phyloP scores from a whole-genome alignment of 2,329 filamentous ascomycete genomes.

The Zymoseptoria tritici region DNA sequence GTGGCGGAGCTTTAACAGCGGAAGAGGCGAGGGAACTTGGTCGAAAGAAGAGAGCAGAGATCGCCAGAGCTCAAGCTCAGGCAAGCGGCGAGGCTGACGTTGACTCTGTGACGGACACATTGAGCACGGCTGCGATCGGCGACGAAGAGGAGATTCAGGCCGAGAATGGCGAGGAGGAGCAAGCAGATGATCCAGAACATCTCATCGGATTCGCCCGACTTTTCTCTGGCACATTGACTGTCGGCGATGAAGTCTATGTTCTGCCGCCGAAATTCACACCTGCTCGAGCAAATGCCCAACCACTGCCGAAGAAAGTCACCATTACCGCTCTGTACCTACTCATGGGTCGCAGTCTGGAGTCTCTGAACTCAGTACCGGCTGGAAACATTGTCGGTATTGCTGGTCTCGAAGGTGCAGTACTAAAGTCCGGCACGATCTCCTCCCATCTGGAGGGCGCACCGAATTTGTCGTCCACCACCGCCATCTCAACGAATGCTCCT shows the following conservation, averaged over 20 bases:
- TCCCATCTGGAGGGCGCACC: conserved; percentile 78
- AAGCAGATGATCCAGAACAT: conserved; percentile 69
- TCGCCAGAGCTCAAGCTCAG: conserved; percentile 68
- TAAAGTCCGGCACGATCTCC: conserved; percentile 92
- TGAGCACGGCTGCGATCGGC: conserved; percentile 56
- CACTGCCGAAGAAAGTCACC: conserved; percentile 72
- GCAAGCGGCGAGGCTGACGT: conserved; percentile 42
- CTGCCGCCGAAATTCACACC: conserved; percentile 90
- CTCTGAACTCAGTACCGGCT: conserved; percentile 75
- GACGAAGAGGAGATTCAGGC: conserved; percentile 47
- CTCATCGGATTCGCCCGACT: conserved; percentile 91
- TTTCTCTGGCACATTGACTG: conserved; percentile 81
- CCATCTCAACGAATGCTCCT: conserved; percentile 63
- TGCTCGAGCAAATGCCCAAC: conserved; percentile 61
- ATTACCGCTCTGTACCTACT: conserved; percentile 87
- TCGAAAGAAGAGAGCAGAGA: conserved; percentile 79
- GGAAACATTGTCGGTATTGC: conserved; percentile 94
- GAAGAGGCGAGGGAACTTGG: conserved; percentile 87
- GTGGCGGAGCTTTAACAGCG: conserved; percentile 64
- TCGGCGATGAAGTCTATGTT: conserved; percentile 87
- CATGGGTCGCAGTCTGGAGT: conserved; percentile 86
- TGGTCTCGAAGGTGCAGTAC: conserved; percentile 83
- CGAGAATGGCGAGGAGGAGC: conserved; percentile 35
- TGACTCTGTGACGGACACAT: conserved; percentile 51
- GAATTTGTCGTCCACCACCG: conserved; percentile 79